phyloP scores from a whole-genome alignment of 2,329 filamentous ascomycete genomes.

The Sarocladiaceae sp. region DNA sequence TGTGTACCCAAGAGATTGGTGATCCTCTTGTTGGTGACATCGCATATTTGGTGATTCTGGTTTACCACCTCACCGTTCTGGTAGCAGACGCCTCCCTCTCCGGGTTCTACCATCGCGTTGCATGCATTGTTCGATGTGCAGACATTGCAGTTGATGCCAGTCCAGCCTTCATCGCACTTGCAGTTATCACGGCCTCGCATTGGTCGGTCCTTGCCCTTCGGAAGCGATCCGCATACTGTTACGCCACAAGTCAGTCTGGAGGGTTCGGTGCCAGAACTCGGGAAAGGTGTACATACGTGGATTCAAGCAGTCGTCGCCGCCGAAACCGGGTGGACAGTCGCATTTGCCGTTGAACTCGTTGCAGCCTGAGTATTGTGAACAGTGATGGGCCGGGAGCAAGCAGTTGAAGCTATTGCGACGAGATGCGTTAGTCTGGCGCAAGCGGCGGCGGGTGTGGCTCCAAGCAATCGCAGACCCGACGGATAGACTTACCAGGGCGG shows the following conservation, averaged over 20 bases:
- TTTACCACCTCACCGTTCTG: constrained; percentile 85
- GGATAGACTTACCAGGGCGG: constrained; percentile 63
- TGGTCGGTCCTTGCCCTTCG: constrained; percentile 73
- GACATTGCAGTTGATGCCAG: constrained; percentile 96
- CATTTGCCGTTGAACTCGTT: constrained; percentile 91
- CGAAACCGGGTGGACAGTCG: constrained; percentile 86
- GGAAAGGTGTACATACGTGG: constrained; percentile 51
- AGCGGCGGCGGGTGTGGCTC: too few species aligned
- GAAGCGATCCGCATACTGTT: constrained; percentile 80
- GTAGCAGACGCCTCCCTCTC: constrained; percentile 84
- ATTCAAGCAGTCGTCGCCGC: constrained; percentile 86
- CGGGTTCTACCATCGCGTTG: constrained; percentile 79
- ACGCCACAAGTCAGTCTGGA: background rate
- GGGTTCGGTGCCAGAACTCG: background rate
- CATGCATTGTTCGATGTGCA: constrained; percentile 82
- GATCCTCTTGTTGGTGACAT: constrained; percentile 95
- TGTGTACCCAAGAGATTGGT: constrained; percentile 77
- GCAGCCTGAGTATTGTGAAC: constrained; percentile 85
- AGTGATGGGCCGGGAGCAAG: constrained; percentile 86
- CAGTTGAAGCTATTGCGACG: constrained; percentile 79
- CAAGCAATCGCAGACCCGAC: too few species aligned
- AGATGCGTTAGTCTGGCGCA: too few species aligned
- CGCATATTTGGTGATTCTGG: constrained; percentile 96
- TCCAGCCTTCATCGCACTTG: constrained; percentile 89
- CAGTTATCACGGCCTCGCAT: constrained; percentile 70